Conservation (phyloP, 2,329 filamentous ascomycete genomes). For the Taxawa tesnikishii region DNA sequence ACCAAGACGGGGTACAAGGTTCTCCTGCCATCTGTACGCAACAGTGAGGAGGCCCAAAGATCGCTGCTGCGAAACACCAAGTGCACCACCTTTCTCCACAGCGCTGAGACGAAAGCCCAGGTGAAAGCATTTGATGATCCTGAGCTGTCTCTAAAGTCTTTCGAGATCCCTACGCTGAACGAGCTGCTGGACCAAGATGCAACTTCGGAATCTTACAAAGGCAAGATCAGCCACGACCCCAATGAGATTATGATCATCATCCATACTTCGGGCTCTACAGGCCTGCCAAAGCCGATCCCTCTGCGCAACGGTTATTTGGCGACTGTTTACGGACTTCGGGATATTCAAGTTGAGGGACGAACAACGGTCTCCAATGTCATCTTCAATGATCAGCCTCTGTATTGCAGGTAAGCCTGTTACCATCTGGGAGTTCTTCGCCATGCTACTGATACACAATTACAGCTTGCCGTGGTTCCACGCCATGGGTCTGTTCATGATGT, state of each 20-base stretch:
- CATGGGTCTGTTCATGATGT: slow-evolving; percentile 9
- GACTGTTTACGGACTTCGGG: no score
- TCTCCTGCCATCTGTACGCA: slow-evolving; percentile 8
- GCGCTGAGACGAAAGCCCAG: slow-evolving; percentile 4
- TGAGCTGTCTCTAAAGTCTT: slow-evolving; percentile 2
- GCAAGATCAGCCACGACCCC: slow-evolving; percentile 20
- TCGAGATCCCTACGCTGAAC: slow-evolving; percentile 7
- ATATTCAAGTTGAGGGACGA: no score
- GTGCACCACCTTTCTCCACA: slow-evolving; percentile 7
- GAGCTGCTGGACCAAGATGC: slow-evolving; percentile 4
- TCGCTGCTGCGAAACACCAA: slow-evolving; percentile 5
- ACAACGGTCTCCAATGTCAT: no score
- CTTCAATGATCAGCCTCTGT: no score
- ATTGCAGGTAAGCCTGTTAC: no score
- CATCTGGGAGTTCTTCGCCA: no score
- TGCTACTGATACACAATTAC: no score
- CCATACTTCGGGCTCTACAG: slow-evolving; percentile 33
- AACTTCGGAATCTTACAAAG: slow-evolving; percentile 14
- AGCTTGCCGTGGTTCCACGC: slow-evolving; percentile 9
- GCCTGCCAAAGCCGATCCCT: slow-evolving; percentile 28
- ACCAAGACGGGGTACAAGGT: slow-evolving; percentile 15
- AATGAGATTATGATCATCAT: slow-evolving; percentile 25
- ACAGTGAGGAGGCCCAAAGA: slow-evolving; percentile 8
- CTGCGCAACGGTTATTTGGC: slow-evolving; percentile 21
- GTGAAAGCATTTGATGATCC: slow-evolving; percentile 5